Percentiles rank a stretch among this genome's conserved stretches.
These are phyloP conservation scores for Penicillium sp. DNA, from an alignment of 2,329 filamentous ascomycete genomes.

Conservation along the genomic window DNA sequence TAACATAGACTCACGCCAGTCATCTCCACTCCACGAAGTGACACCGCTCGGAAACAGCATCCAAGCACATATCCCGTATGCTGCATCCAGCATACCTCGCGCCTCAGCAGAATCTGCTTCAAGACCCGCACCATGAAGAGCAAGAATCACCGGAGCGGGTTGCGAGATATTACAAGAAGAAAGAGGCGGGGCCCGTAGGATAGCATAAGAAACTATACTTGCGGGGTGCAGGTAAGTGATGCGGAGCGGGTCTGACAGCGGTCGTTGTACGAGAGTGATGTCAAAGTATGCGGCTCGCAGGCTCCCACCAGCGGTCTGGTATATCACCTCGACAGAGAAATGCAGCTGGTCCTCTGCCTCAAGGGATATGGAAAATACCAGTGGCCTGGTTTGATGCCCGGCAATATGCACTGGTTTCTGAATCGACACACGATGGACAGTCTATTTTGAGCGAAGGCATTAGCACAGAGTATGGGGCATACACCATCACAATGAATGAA, in stretches of 20 bases:
- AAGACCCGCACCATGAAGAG: slow-evolving; percentile 59
- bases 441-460: not conserved
- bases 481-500: not conserved
- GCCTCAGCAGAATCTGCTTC: slow-evolving; percentile 54
- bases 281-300: slow-evolving; percentile 18
- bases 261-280: slow-evolving; percentile 21
- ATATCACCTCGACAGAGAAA: slow-evolving; percentile 24
- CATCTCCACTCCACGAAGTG: slow-evolving; percentile 62
- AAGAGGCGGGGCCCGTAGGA: slow-evolving; percentile 56
- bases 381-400: slow-evolving; percentile 38
- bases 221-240: slow-evolving; percentile 58
- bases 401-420: slow-evolving; percentile 27
- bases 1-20: slow-evolving; percentile 53
- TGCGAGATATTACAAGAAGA: slow-evolving; percentile 17
- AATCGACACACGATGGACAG: slow-evolving; percentile 7
- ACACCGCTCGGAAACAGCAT: slow-evolving; percentile 59
- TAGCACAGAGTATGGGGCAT: not conserved
- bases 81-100: slow-evolving; percentile 51
- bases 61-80: slow-evolving; percentile 58
- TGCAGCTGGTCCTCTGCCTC: slow-evolving; percentile 2
- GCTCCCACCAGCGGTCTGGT: slow-evolving; percentile 7
- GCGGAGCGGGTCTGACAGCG: slow-evolving; percentile 51
- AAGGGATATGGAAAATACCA: slow-evolving; percentile 33
- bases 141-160: slow-evolving; percentile 52
- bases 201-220: slow-evolving; percentile 59